Conservation (phyloP, 2,329 filamentous ascomycete genomes). For the Bipolaris victoriae region DNA sequence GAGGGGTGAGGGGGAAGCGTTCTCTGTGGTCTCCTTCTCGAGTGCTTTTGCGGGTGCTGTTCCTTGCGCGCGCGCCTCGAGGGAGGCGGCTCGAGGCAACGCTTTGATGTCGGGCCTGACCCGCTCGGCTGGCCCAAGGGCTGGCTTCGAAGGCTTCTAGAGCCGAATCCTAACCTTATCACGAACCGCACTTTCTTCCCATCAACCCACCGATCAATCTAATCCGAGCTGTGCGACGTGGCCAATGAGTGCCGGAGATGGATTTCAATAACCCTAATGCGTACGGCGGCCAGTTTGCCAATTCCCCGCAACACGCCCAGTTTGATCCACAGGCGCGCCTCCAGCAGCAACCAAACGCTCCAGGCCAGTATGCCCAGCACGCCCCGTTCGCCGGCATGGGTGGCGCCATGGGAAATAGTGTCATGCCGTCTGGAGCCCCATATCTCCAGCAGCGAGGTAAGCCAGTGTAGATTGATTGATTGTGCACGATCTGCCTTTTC, state of each 20-base stretch:
- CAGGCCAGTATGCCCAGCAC: conserved; percentile 44
- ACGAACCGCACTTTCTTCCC: conserved; percentile 41
- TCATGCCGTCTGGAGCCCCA: conserved; percentile 45
- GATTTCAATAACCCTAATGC: conserved; percentile 49
- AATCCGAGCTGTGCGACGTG: conserved; percentile 47
- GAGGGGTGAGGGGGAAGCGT: not conserved
- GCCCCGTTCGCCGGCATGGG: conserved; percentile 30
- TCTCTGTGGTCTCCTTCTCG: not conserved
- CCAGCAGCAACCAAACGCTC: conserved; percentile 39
- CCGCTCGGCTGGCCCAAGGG: conserved; percentile 18
- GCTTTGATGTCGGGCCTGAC: conserved; percentile 6
- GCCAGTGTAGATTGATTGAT: conserved; percentile 27
- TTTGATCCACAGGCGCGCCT: conserved; percentile 46
- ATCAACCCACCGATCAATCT: conserved; percentile 43
- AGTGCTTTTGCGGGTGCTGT: not conserved
- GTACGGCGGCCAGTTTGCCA: conserved; percentile 42
- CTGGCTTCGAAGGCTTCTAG: conserved; percentile 11
- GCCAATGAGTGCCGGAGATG: conserved; percentile 48
- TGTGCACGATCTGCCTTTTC: conserved; percentile 4
- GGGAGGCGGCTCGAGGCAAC: not conserved
- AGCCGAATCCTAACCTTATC: conserved; percentile 33
- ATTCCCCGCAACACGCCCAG: conserved; percentile 43
- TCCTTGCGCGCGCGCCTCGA: not conserved
- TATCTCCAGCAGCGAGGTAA: conserved; percentile 48
- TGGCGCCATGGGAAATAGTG: conserved; percentile 22